Evolutionary conservation across 208 protist genomes (phyloP), one percentile per base, ranked within the genome.

Genomic region (Trypanosoma mega): DNA sequence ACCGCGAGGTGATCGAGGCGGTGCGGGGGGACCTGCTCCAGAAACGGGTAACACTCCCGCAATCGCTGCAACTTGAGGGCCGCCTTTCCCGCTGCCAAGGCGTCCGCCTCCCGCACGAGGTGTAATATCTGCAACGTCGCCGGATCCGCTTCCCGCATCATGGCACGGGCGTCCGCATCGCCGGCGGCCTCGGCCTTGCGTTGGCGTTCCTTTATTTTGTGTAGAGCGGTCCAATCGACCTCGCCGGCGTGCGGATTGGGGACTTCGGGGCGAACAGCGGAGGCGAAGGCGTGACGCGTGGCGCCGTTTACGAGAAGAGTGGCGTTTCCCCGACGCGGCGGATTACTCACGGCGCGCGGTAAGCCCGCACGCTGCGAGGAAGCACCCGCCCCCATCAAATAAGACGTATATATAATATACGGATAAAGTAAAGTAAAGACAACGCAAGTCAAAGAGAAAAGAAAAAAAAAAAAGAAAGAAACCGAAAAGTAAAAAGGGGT

Each of bases 1-100:
- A 94, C 76, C 11, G 83, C 80, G 21, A 94, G 75, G 37, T 84
- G 71, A 44, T 90, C 82, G 46, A 85, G 76, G 31, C 78, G 68
- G n/a, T 73, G 49, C 30, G 59, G 48, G 5, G 81, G 82, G 41
- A 87, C 86, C 37, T 73, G 39, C 24, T 81, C 74, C 36, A 94
- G 76, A 31, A 86, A 62, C 9, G 77, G 80, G 63, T 87, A 83
- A 63, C 87, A 94, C 34, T 72, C 50, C 9, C 65, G 81, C 27
- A 94, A 65, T 21, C 84, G 30, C 41, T 62, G 52, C 47, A 91
- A 54, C 60, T 82, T 84, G 47, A 82, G 53, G 1, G 48, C 31
- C 1, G 76, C 68, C 49, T 74, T 76, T 26, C 56, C 56, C 30
- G 51, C 55, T 4, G 80, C 68, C 39, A 90, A 48, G 2, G n/a